These are phyloP conservation scores for Radiomyces spectabilis DNA, from an alignment of 192 early-diverging fungal genomes.

Conservation along the genomic window DNA sequence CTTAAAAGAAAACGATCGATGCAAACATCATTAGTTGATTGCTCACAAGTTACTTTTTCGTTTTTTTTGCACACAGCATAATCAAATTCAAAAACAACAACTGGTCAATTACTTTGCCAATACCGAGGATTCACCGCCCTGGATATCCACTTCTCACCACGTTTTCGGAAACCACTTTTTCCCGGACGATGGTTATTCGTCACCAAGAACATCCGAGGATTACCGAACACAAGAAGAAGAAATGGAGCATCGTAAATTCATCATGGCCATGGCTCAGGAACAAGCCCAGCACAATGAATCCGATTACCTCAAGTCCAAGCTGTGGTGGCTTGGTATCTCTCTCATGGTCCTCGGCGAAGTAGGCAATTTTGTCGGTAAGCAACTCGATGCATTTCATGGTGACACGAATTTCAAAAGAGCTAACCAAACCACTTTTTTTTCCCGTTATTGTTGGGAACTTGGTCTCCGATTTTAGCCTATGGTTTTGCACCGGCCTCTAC, in stretches of 20 bases:
- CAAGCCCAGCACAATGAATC: slow-evolving; percentile 11
- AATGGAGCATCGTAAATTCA: slow-evolving; percentile 11
- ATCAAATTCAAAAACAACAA: slow-evolving; percentile 20
- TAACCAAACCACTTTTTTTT: not conserved
- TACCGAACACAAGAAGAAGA: not conserved
- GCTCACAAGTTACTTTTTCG: not conserved
- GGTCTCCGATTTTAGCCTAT: slow-evolving; percentile 51
- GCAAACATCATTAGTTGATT: not conserved
- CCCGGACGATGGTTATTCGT: slow-evolving; percentile 34
- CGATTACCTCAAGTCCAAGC: slow-evolving; percentile 42
- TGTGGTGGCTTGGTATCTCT: slow-evolving; percentile 65
- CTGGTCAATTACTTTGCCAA: slow-evolving; percentile 22
- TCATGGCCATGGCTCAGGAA: slow-evolving; percentile 20
- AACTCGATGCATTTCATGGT: too few relatives aligned
- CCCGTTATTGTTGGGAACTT: slow-evolving; percentile 12
- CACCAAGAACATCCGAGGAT: slow-evolving; percentile 22
- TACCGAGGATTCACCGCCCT: slow-evolving; percentile 18
- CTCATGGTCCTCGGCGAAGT: slow-evolving; percentile 58
- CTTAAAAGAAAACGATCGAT: slow-evolving; percentile 1
- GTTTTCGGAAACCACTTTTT: slow-evolving; percentile 12
- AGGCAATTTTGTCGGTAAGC: slow-evolving; percentile 38
- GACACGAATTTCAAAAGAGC: not conserved
- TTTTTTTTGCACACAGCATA: slow-evolving; percentile 6
- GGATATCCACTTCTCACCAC: slow-evolving; percentile 10
- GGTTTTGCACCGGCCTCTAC: slow-evolving; percentile 69